Evolutionary conservation across 208 protist genomes (phyloP), one percentile per base, ranked within the genome.

Genomic region (Trypanosoma platydactyli): DNA sequence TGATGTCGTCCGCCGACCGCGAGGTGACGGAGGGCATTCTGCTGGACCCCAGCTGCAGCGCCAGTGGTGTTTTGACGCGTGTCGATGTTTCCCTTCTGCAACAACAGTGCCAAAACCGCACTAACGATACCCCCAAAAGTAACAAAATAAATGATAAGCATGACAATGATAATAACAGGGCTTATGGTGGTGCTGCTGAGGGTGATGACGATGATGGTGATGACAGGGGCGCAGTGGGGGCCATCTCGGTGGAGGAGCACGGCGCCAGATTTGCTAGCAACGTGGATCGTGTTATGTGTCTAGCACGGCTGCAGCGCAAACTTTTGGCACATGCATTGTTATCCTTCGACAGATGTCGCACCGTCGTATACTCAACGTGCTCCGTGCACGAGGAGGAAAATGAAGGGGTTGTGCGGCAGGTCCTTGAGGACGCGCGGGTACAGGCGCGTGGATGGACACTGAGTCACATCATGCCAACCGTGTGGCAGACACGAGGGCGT

Each of bases 321-420:
- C 71, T 97, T 1, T 70, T 97, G 5, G 74, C 78, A 15, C 94
- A 97, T 60, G 79, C 91, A 12, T 71, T 97, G 9, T 78, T 96
- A 11, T 92, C 84, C 11, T 97, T 97, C 56, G 81, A 91, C 22
- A 83, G 89, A 64, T 94, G 89, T 65, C 81, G 88, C 64, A 83
- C 81, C 16, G 86, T 97, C 20, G 88, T 95, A 16, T 97, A 97
- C 77, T 96, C 90, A 5, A 97, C 94, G 12, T 97, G 94, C 75
- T 95, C 86, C 11, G 76, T 96, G 15, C 83, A 97, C 62, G 85
- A 93, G 74, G 84, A 71, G 57, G 94, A 97, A 59, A 92, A 97
- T 63, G 94, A 97, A 77, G 68, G 69, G 1, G 91, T 97, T 6
- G 89, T 97, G 76, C 86, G 86, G 33, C 73, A 87, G 55, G 88